Base-by-base conservation (phyloP, 2,329 filamentous ascomycete species). In the Pestalotiopsis fici region DNA sequence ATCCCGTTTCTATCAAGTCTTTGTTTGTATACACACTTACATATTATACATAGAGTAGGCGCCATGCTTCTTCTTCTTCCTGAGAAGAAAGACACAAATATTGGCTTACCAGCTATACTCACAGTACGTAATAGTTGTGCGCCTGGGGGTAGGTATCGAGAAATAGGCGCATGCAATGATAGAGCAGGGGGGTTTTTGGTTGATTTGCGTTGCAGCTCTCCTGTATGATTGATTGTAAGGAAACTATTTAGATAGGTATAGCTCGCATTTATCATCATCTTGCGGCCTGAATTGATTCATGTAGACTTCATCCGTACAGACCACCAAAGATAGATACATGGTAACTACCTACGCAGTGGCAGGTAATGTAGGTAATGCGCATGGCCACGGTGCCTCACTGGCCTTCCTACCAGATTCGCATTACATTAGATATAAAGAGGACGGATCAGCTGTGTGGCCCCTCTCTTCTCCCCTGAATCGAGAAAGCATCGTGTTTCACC, bases 401-500 rank as follows among this genome's bases (percentile, higher is more conserved):
- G n/a, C n/a, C n/a, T n/a, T n/a, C n/a, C n/a, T 35, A 35, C 31
- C 31, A 11, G 31, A 35, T 11, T 35, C 11, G 31, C 31, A 35
- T n/a, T 35, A 35, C 31, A 35, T 11, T 11, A 50, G 39, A 9
- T 18, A 50, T 18, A 21, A n/a, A 50, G 43, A 50, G n/a, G 43
- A 50, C 43, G 43, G 43, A 50, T 50, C 43, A 50, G 21, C 21
- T 50, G 43, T 50, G 43, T 50, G 21, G 43, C 43, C 43, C 43
- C 43, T 21, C 9, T 50, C 43, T n/a, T 21, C 43, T 50, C 63
- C 63, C 63, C 63, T 65, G 57, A 65, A 59, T 65, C 23, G 63
- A 63, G 43, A 43, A 50, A 55, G 18, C 54, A 28, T 43, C 62
- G 28, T 65, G 63, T 65, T 65, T 65, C 63, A 65, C 39, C 63